A percentile compares a stretch with the other conserved stretches of the same genome.
phyloP scores from a whole-genome alignment of 192 early-diverging fungal genomes.

The Backusella liffmaniae region DNA sequence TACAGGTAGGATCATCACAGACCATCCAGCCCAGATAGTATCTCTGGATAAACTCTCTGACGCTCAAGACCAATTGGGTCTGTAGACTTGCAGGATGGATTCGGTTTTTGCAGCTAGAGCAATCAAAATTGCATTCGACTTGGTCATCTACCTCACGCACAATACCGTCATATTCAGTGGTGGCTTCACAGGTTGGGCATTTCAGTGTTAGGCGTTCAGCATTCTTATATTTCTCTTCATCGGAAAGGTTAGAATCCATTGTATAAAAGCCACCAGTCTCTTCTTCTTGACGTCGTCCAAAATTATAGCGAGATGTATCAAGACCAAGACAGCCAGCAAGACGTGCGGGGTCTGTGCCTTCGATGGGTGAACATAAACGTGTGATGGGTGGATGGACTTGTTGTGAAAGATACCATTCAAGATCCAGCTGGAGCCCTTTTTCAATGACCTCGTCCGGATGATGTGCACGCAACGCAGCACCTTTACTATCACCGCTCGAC shows the following conservation, averaged over 20 bases:
- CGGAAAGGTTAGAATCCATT: conserved; percentile 70
- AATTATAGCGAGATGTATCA: conserved; percentile 65
- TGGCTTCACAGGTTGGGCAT: conserved; percentile 61
- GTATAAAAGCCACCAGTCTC: conserved; percentile 62
- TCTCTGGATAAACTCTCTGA: conserved; percentile 63
- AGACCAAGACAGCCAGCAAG: conserved; percentile 86
- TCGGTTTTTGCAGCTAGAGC: conserved; percentile 51
- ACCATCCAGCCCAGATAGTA: conserved; percentile 74
- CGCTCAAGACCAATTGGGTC: conserved; percentile 62
- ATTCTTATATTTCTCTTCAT: conserved; percentile 75
- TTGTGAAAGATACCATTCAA: conserved; percentile 91
- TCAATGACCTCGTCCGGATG: conserved; percentile 83
- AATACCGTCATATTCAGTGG: conserved; percentile 43
- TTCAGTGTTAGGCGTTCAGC: conserved; percentile 59
- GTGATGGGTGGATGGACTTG: conserved; percentile 89
- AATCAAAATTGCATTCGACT: conserved; percentile 43
- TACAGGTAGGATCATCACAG: conserved; percentile 83
- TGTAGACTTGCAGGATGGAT: conserved; percentile 50
- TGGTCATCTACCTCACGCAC: conserved; percentile 19
- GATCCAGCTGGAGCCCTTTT: conserved; percentile 57
- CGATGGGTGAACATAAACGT: conserved; percentile 81
- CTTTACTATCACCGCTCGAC: conserved; percentile 24
- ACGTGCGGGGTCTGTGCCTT: conserved; percentile 74
- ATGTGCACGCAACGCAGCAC: conserved; percentile 48
- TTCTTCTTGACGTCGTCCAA: not conserved